Evolutionary conservation across 2,329 filamentous ascomycete genomes (phyloP), one percentile per base, ranked within the genome.

Genomic region (Pyrenochaeta sp.): DNA sequence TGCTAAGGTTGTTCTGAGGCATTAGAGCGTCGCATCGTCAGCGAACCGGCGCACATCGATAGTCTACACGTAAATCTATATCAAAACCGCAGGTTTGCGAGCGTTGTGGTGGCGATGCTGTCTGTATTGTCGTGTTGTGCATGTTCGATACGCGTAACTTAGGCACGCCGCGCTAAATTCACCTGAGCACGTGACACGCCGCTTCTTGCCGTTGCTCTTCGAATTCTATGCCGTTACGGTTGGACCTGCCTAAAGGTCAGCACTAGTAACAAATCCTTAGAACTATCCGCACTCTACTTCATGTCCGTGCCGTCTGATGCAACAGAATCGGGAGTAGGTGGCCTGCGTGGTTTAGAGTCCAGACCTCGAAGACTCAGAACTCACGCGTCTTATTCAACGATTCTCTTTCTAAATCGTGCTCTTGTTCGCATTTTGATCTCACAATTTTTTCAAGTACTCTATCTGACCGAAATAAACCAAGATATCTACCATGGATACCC

Each of bases 1-100:
- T 77, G 58, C 69, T 73, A 60, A 84, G 72, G 63, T 84, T 84
- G 71, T 84, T 77, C 65, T 71, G 66, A 77, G 81, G 82, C 81
- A 83, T 83, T 52, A 72, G 71, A 65, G 65, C 59, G 66, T 66
- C 60, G 66, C 74, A 74, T 73, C 50, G 50, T 73, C 49, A 28
- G 51, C 13, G n/a, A 47, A 5, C 25, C 46, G 45, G 56, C 61
- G 61, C 43, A 55, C 72, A 71, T 69, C 51, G 58, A 61, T 62
- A 52, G 50, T 66, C 53, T 58, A 65, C 65, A 64, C 67, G 72
- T 72, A 54, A 22, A 45, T 60, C 58, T 50, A 58, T 62, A 65
- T 55, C 44, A n/a, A 52, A 50, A 4, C 45, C 46, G 27, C 43
- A 44, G 45, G 56, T 48, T 57, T 47, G 58, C 48, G 39, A 56